Base-by-base conservation (phyloP, 2,329 filamentous ascomycete genomes). In the Cytospora piceae region DNA sequence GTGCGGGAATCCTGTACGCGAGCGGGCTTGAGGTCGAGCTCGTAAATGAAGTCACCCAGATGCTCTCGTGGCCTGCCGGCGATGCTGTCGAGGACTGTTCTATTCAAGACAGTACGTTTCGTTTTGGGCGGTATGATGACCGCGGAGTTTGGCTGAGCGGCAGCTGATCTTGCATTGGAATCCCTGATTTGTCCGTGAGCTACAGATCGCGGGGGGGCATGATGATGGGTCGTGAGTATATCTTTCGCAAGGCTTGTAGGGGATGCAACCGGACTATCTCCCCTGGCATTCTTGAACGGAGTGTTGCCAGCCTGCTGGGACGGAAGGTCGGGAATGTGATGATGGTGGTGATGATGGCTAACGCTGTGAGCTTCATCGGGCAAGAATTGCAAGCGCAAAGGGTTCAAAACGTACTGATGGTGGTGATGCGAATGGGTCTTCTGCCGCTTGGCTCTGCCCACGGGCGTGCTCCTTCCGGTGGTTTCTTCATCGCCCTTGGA, bases 1-100 rank as follows among this genome's bases (percentile, higher is more conserved):
- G 66, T 93, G 85, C 75, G 83, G 75, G 69, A 82, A 82, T 69
- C 80, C 14, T 83, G 75, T 15, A 85, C 73, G 12, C 84, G 78
- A 4, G 80, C 79, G 0, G 85, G 79, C 69, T 81, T 84, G 4
- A 96, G 81, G 7, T 81, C 84, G 0, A 92, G 87, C 58, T 90
- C 84, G 74, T 98, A 98, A 17, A 96, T 82, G 4, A 92, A 90
- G 65, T 93, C 92, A 39, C 94, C 94, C 2, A 98, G 85, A 74
- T 97, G 93, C 63, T 87, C 85, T 12, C 93, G 89, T 11, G 92
- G 90, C 22, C 87, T 83, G 65, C 90, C 80, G 0, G 89, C 83
- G 4, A 94, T 87, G 34, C 87, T 88, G 1, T 93, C 87, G 15
- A 97, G 76, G 0, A 97, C 86, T 0, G 86, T 83, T 68, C 90